Base-by-base conservation (phyloP, 2,329 filamentous ascomycete genomes). In the Alternaria arbusti region DNA sequence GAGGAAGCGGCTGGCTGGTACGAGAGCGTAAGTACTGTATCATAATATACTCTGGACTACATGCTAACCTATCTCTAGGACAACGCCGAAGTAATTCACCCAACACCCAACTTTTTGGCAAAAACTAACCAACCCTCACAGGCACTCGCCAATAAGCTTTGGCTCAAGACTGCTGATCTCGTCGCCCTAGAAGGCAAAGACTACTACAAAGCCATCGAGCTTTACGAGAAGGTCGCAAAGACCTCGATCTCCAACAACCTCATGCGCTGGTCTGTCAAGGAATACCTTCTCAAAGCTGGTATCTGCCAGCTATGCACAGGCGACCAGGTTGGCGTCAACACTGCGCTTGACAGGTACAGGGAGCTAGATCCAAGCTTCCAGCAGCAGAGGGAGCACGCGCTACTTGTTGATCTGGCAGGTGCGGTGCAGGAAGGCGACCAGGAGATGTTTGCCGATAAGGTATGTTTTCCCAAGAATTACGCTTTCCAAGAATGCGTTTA, bases 231-330 rank as follows among this genome's bases (percentile, higher is more conserved):
- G 75, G 93, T 97, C 52, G 91, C 93, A 45, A 86, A 88, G 61
- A 86, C 88, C 46, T 91, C 91, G 36, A 89, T 97, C 73, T 90
- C 90, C 80, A 97, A 96, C 84, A 96, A 96, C 80, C 85, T 97
- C 9, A 79, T 79, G 77, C 74, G 77, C 61, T 79, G 76, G 76
- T 80, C 77, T 9, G 93, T 98, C 68, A 98, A 97, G 82, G 94
- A 97, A 70, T 97, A 97, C 83, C 90, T 97, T 75, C 86, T 98
- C 75, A 97, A 97, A 83, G 93, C 93, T 1, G 94, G 94, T 30
- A 92, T 98, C 77, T 97, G 94, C 83, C 91, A 97, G 79, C 86
- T 98, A 40, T 89, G 88, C 58, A 86, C 86, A n/a, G 85, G 83
- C 60, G 95, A 98, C 79, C 83, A 91, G 73, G 91, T 97, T 57